Conservation (phyloP, 441 rosid genomes). For the Croton setiger region DNA sequence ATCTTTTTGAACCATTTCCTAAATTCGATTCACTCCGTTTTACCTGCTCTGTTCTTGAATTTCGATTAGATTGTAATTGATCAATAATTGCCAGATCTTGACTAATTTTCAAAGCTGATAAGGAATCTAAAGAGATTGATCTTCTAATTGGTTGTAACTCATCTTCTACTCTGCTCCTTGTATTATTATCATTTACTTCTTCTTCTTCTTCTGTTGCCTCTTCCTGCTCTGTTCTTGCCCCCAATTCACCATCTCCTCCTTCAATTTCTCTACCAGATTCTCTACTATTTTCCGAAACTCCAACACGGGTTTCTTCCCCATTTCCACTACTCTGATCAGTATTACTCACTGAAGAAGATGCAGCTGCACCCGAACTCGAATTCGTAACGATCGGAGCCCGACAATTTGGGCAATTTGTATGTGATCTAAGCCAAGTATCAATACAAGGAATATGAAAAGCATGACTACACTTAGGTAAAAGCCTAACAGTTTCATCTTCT, state of each 20-base stretch:
- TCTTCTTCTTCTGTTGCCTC: conserved; percentile 3
- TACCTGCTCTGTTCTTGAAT: conserved; percentile 13
- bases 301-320: conserved; percentile 17
- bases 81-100: conserved; percentile 22
- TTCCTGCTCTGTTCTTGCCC: conserved; percentile 19
- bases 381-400: conserved; percentile 48
- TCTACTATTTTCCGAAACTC: conserved; percentile 14
- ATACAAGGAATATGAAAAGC: conserved; percentile 65
- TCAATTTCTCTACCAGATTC: conserved; percentile 23
- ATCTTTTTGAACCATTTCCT: conserved; percentile 24
- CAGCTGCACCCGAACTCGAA: background rate
- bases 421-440: conserved; percentile 65
- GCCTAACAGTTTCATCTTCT: conserved; percentile 52
- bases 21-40: conserved; percentile 18
- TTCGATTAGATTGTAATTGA: conserved; percentile 25
- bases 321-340: background rate
- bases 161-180: conserved; percentile 25
- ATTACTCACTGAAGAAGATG: conserved; percentile 17
- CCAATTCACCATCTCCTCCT: conserved; percentile 17
- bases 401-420: conserved; percentile 60
- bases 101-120: conserved; percentile 43
- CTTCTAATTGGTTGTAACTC: conserved; percentile 40
- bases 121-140: conserved; percentile 52
- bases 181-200: conserved; percentile 11
- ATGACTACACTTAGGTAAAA: conserved; percentile 60